Conservation (phyloP, 352 stramenopile genomes). For the Phytophthora tubulina region DNA sequence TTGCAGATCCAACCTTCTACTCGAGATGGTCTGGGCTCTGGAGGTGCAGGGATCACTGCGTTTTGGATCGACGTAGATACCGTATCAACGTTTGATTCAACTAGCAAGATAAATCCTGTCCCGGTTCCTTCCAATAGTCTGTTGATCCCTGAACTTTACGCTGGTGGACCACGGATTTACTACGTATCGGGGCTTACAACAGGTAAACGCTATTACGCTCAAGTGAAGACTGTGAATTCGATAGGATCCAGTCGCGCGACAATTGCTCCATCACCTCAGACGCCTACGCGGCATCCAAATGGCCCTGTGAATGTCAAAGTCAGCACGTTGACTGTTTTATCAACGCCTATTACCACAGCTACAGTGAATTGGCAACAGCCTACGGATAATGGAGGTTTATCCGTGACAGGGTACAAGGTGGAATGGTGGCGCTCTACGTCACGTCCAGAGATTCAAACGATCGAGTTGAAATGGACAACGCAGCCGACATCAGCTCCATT, state of each 20-base stretch:
- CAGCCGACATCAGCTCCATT: constrained; percentile 61
- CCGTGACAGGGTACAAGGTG: constrained; percentile 81
- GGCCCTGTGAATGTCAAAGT: constrained; percentile 69
- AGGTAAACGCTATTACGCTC: constrained; percentile 86
- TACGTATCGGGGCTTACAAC: constrained; percentile 73
- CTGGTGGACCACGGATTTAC: constrained; percentile 66
- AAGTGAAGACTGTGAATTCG: constrained; percentile 79
- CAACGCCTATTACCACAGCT: constrained; percentile 58
- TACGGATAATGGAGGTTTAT: constrained; percentile 60
- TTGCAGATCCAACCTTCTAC: constrained; percentile 79
- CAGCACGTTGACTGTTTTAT: constrained; percentile 53
- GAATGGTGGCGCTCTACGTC: constrained; percentile 82
- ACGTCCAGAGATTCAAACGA: constrained; percentile 79
- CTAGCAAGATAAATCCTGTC: constrained; percentile 52
- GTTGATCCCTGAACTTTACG: constrained; percentile 62
- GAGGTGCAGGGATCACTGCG: constrained; percentile 52
- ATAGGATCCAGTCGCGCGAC: constrained; percentile 75
- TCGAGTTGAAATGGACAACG: constrained; percentile 87
- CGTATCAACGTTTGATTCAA: constrained; percentile 75
- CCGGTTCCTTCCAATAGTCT: constrained; percentile 34
- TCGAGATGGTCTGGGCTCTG: constrained; percentile 63
- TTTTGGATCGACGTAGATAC: constrained; percentile 80
- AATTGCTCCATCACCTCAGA: constrained; percentile 63
- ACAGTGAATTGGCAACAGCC: constrained; percentile 83
- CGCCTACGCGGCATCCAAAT: constrained; percentile 59